Base-by-base conservation (phyloP, 176 grass and related monocot genomes). In the Carex scoparia region DNA sequence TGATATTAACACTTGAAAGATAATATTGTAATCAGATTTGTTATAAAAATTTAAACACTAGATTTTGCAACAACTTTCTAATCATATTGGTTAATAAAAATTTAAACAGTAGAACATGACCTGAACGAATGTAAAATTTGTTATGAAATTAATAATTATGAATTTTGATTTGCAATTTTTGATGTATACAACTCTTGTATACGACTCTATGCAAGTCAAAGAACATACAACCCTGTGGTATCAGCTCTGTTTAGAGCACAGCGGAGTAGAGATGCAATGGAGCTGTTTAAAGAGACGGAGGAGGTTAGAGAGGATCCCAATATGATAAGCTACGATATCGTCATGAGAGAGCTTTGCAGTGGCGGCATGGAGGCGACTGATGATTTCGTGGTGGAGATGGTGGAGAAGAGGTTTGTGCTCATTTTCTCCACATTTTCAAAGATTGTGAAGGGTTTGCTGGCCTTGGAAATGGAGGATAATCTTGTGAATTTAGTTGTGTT, bases 301-400 rank as follows among this genome's bases (percentile, higher is more conserved):
- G 79, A 90, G 48, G 89, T 91, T 66, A 89, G 89, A 30, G 92
- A 91, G 67, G 82, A 91, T 82, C 92, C 92, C 79, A 92, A 97
- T 97, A 86, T 84, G 57, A 65, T 94, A 6, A 91, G 90, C 31
- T 88, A 93, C 85, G 89, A 97, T 51, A 91, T 97, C 86, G 86
- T 94, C 23, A 88, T 97, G 19, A 86, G 95, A 62, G 85, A 89
- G 56, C 87, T 97, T 18, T 94, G 90, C 85, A 89, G 92, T 75
- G 92, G 95, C 54, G 90, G 92, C 7, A 92, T 84, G 82, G 92
- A 97, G 86, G 95, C 91, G 79, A 86, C 88, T 80, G 92, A 93
- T 80, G 92, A 93, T 85, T 98, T 98, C 87, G 37, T 98, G 86
- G 85, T 90, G 75, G 92, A 94, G 85, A 94, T 94, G 89, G 87